A percentile compares a stretch with the other conserved stretches of the same genome.
Evolutionary conservation across 345 rosid species (phyloP).

Genomic region (Brassica incana): DNA sequence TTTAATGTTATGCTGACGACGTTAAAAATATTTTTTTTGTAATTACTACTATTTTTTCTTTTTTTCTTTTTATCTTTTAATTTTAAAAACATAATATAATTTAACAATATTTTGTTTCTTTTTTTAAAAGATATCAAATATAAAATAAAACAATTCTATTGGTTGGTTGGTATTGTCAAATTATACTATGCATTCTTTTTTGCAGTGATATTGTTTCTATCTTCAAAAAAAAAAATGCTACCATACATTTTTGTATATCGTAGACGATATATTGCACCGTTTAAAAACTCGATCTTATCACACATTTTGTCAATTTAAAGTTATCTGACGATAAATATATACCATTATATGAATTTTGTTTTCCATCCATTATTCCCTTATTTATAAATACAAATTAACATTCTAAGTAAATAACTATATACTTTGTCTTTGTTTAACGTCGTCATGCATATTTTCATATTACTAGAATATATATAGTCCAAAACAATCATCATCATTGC

Average conservation of each 20-base stretch:
- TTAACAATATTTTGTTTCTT: no score
- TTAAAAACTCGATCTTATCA: not conserved
- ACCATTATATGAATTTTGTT: not conserved
- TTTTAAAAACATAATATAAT: no score
- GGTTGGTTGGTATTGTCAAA: no score
- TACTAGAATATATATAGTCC: constrained; percentile 10
- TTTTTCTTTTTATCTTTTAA: no score
- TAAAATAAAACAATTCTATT: no score
- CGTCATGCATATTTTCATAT: no score
- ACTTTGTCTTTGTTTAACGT: no score
- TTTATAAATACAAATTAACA: constrained; percentile 1
- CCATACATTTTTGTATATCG: not conserved
- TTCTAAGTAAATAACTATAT: not conserved
- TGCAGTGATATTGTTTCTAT: not conserved
- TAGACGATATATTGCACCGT: not conserved
- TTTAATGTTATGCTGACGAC: no score
- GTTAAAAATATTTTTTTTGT: no score
- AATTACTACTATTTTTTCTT: no score
- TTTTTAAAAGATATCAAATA: no score
- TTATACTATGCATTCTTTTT: not conserved
- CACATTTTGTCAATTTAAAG: not conserved
- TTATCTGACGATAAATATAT: not conserved
- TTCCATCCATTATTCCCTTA: not conserved
- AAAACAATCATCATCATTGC: constrained; percentile 29
- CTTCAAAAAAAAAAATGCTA: not conserved